Evolutionary conservation across 192 early-diverging fungal genomes (phyloP).

Genomic region (Umbelopsis vinacea): DNA sequence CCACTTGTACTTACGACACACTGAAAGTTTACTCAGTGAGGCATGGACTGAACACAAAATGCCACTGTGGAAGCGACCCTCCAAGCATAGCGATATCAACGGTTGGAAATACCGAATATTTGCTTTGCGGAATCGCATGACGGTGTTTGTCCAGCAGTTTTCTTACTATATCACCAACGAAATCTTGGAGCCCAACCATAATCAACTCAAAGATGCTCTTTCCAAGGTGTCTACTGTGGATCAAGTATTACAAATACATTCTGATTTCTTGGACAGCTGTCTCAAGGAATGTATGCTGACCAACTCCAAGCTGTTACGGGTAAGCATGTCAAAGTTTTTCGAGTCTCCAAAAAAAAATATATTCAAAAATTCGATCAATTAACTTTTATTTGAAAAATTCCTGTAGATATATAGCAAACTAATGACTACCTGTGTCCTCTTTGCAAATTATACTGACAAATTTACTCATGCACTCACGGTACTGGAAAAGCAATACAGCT

Average conservation of each 20-base stretch:
- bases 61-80: conserved; percentile 46
- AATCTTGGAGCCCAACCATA: conserved; percentile 92
- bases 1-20: conserved; percentile 85
- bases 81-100: conserved; percentile 51
- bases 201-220: conserved; percentile 66
- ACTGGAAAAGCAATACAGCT: conserved; percentile 39
- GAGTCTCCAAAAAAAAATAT: too few species aligned
- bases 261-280: conserved; percentile 84
- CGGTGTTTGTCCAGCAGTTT: conserved; percentile 92
- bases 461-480: conserved; percentile 49
- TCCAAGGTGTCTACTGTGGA: conserved; percentile 80
- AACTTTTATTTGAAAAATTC: background rate
- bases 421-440: conserved; percentile 61
- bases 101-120: conserved; percentile 67
- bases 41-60: conserved; percentile 80
- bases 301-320: conserved; percentile 80
- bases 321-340: conserved; percentile 36
- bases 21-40: conserved; percentile 78
- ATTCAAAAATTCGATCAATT: background rate
- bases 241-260: conserved; percentile 79
- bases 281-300: conserved; percentile 92
- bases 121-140: conserved; percentile 79
- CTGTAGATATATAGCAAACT: conserved; percentile 69
- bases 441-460: conserved; percentile 59
- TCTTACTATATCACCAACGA: conserved; percentile 89